Percentiles rank a stretch among this genome's conserved stretches.
phyloP scores from a whole-genome alignment of 140 eudicot species.

The Flaveria floridana region DNA sequence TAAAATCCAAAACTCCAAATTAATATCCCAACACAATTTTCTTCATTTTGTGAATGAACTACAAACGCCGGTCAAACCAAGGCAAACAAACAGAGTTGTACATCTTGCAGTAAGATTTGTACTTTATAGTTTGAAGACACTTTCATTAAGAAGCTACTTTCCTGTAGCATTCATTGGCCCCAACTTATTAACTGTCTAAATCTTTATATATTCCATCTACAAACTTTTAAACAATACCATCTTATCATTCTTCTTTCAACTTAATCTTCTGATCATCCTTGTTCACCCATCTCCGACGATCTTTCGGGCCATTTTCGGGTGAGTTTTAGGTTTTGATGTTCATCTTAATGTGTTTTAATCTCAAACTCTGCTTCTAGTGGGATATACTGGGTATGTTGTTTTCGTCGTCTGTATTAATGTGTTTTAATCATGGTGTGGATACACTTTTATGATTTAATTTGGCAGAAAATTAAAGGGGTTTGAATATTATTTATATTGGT shows the following conservation, averaged over 20 bases:
- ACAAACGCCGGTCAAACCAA: conserved; percentile 26
- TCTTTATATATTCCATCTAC: conserved; percentile 28
- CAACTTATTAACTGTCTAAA: conserved; percentile 20
- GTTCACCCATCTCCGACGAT: neutral
- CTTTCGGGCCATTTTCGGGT: conserved; percentile 14
- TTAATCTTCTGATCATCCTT: conserved; percentile 8
- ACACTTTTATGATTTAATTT: neutral
- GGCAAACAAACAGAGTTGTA: conserved; percentile 28
- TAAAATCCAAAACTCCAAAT: neutral
- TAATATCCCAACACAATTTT: neutral
- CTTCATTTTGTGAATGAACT: neutral
- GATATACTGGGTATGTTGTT: too few relatives aligned
- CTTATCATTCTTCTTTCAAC: conserved; percentile 5
- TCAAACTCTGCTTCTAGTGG: too few relatives aligned
- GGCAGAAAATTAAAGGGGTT: too few relatives aligned
- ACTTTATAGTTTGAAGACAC: conserved; percentile 14
- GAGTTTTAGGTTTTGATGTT: conserved; percentile 8
- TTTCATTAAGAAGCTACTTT: neutral
- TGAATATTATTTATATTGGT: neutral
- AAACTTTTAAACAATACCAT: neutral
- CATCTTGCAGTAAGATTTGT: conserved; percentile 7
- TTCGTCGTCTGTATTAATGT: neutral
- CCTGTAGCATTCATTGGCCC: conserved; percentile 26
- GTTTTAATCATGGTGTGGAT: neutral
- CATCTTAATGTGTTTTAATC: neutral